These are phyloP conservation scores for Hyaloscypha finlandica DNA, from an alignment of 495 filamentous ascomycete genomes.

Conservation along the genomic window DNA sequence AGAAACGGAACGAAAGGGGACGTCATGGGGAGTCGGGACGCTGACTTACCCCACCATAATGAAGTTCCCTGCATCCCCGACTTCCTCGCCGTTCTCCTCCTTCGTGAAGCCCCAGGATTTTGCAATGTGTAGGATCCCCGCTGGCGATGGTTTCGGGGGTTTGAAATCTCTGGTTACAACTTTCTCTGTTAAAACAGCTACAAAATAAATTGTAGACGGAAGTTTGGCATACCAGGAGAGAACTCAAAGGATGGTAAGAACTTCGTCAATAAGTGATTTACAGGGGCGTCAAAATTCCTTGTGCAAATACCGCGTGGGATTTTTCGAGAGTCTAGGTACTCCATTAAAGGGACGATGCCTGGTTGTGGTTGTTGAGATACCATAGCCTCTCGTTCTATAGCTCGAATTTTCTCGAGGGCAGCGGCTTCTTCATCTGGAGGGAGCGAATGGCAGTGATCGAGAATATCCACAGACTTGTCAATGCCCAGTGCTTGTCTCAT, in stretches of 20 bases:
- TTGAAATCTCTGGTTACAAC: slow-evolving; percentile 85
- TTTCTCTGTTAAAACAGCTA: not conserved
- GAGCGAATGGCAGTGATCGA: slow-evolving; percentile 80
- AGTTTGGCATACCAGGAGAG: not conserved
- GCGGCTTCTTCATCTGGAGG: slow-evolving; percentile 42
- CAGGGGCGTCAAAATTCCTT: slow-evolving; percentile 82
- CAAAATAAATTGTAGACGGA: slow-evolving; percentile 38
- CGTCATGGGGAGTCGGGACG: not conserved
- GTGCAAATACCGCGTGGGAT: slow-evolving; percentile 87
- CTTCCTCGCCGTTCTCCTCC: slow-evolving; percentile 6
- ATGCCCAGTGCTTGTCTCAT: slow-evolving; percentile 77
- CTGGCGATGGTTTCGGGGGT: slow-evolving; percentile 86
- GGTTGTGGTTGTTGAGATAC: slow-evolving; percentile 72
- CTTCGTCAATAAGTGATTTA: slow-evolving; percentile 66
- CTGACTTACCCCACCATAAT: slow-evolving; percentile 40
- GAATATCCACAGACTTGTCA: slow-evolving; percentile 71
- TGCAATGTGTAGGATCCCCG: slow-evolving; percentile 84
- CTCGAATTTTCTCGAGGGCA: slow-evolving; percentile 72
- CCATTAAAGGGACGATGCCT: slow-evolving; percentile 73
- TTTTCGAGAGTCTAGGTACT: slow-evolving; percentile 67
- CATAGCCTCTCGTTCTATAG: slow-evolving; percentile 82
- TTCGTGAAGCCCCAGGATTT: slow-evolving; percentile 62
- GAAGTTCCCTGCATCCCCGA: slow-evolving; percentile 30
- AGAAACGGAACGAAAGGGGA: not conserved
- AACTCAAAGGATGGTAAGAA: slow-evolving; percentile 39